Conservation (phyloP, 2,329 filamentous ascomycete genomes). For the Aspergillus aculeatinus region DNA sequence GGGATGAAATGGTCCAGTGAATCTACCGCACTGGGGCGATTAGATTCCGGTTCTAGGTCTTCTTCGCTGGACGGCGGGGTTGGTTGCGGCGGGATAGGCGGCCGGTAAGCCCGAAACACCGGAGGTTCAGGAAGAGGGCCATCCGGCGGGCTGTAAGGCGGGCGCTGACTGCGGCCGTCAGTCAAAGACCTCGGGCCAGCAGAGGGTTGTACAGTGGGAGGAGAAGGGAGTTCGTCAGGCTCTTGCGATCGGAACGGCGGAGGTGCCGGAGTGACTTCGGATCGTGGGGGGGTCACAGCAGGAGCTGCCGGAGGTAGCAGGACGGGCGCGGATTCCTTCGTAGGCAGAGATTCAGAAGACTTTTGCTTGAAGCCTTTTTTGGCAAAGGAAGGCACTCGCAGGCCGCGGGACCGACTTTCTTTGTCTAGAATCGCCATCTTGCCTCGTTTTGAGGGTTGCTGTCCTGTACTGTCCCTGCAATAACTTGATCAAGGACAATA, state of each 20-base stretch:
- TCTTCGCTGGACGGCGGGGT: constrained; percentile 15
- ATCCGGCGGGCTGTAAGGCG: background rate
- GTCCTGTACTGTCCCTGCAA: background rate
- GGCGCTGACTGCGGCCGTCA: background rate
- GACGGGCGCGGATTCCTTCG: constrained; percentile 17
- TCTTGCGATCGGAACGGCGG: background rate
- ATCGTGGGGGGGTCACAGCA: constrained; percentile 8
- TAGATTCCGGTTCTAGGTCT: constrained; percentile 13
- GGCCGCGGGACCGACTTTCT: constrained; percentile 34
- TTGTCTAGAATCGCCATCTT: constrained; percentile 36
- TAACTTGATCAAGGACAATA: background rate
- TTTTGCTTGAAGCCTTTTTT: constrained; percentile 32
- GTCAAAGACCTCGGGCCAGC: constrained; percentile 5
- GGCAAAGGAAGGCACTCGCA: constrained; percentile 35
- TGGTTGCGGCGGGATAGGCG: constrained; percentile 4
- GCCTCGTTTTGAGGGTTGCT: constrained; percentile 5
- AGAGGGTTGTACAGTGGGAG: constrained; percentile 12
- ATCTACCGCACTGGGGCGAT: constrained; percentile 18
- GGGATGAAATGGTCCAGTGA: constrained; percentile 37
- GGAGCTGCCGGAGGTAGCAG: constrained; percentile 9
- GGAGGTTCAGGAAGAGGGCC: constrained; percentile 2
- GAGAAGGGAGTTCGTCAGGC: background rate
- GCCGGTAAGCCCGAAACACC: constrained; percentile 3
- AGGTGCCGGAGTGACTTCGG: constrained; percentile 13
- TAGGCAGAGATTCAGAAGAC: constrained; percentile 24